Evolutionary conservation across 768 basidiomycete species (phyloP).

Genomic region (Russula foetens): DNA sequence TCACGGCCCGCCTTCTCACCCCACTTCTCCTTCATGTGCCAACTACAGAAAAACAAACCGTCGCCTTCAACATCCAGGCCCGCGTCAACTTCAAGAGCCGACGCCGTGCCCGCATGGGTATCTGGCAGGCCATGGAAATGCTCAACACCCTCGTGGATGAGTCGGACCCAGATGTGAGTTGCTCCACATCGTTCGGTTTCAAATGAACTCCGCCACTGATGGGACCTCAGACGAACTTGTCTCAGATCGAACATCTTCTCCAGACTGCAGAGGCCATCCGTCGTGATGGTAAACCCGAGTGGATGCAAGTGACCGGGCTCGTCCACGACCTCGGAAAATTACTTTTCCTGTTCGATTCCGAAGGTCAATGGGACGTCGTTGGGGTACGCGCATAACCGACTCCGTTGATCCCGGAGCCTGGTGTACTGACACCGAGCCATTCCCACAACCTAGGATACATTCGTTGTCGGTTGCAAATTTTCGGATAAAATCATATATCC

Average conservation of each 20-base stretch:
- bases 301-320: slow-evolving; percentile 87
- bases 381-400: slow-evolving; percentile 43
- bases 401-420: not conserved
- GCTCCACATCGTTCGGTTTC: not conserved
- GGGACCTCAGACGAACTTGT: slow-evolving; percentile 48
- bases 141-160: slow-evolving; percentile 85
- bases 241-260: slow-evolving; percentile 86
- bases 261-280: slow-evolving; percentile 91
- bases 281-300: slow-evolving; percentile 78
- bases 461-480: slow-evolving; percentile 80
- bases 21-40: not conserved
- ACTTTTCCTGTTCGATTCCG: slow-evolving; percentile 71
- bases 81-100: slow-evolving; percentile 66
- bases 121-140: slow-evolving; percentile 85
- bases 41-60: slow-evolving; percentile 74
- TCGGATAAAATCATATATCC: slow-evolving; percentile 79
- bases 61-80: slow-evolving; percentile 73
- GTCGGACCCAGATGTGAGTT: slow-evolving; percentile 75
- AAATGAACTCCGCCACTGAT: not conserved
- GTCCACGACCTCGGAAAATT: slow-evolving; percentile 90
- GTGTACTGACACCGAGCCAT: slow-evolving; percentile 4
- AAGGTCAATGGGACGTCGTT: slow-evolving; percentile 94
- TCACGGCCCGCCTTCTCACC: slow-evolving; percentile 3
- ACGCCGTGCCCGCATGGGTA: slow-evolving; percentile 61
- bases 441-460: slow-evolving; percentile 43